Evolutionary conservation across 2,329 filamentous ascomycete species (phyloP).

Genomic region (Claviceps sp.): DNA sequence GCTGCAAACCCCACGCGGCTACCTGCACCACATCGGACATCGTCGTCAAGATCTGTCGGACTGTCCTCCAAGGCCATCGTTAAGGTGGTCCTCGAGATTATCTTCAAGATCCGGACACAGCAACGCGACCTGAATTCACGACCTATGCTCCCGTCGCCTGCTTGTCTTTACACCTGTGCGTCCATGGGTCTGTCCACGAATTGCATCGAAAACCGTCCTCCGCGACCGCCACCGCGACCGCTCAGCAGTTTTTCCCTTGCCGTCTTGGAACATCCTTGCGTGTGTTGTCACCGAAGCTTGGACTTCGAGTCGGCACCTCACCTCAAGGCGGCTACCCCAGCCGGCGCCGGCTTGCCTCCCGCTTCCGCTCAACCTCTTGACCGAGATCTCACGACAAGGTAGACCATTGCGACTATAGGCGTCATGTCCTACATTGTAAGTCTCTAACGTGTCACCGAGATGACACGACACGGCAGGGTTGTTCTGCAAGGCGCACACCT

Average conservation of each 20-base stretch:
- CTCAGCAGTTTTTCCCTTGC: background rate
- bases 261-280: background rate
- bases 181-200: background rate
- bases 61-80: background rate
- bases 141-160: background rate
- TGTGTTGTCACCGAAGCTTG: slow-evolving; percentile 2
- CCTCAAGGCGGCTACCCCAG: background rate
- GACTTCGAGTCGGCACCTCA: background rate
- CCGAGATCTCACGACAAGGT: slow-evolving; percentile 9
- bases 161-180: background rate
- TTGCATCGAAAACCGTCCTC: background rate
- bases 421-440: slow-evolving; percentile 29
- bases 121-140: background rate
- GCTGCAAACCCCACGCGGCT: slow-evolving; percentile 1
- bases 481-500: slow-evolving; percentile 8
- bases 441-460: slow-evolving; percentile 6
- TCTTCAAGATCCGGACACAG: too few species aligned
- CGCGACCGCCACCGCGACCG: background rate
- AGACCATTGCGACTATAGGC: slow-evolving; percentile 14
- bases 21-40: slow-evolving; percentile 3
- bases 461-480: slow-evolving; percentile 10
- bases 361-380: slow-evolving; percentile 5
- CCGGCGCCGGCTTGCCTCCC: background rate
- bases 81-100: too few species aligned
- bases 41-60: background rate